phyloP scores from a whole-genome alignment of 1,284 basidiomycete genomes.

The Boletellus sp. region DNA sequence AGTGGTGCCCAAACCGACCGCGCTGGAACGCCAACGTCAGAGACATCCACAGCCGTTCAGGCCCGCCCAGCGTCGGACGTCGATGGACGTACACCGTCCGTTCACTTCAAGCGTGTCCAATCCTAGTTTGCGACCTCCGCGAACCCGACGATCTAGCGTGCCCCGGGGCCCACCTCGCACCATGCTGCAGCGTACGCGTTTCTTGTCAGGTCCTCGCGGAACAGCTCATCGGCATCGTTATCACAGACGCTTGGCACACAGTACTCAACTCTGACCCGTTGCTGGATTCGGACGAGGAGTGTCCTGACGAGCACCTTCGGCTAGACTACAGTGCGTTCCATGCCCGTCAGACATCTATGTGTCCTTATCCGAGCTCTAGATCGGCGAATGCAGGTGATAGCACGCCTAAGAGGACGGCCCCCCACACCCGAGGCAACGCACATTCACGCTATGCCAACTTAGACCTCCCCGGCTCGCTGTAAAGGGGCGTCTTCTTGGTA shows the following conservation, averaged over 20 bases:
- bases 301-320: conserved; percentile 55
- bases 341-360: conserved; percentile 15
- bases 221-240: conserved; percentile 46
- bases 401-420: conserved; percentile 47
- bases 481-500: background rate
- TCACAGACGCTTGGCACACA: conserved; percentile 63
- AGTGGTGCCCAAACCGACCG: conserved; percentile 22
- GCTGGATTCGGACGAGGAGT: conserved; percentile 69
- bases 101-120: conserved; percentile 25
- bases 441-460: conserved; percentile 10
- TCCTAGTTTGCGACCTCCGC: conserved; percentile 20
- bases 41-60: conserved; percentile 23
- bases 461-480: too few relatives aligned
- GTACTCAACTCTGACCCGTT: conserved; percentile 61
- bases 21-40: conserved; percentile 26
- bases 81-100: conserved; percentile 26
- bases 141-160: conserved; percentile 24
- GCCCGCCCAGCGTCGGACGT: conserved; percentile 27
- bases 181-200: conserved; percentile 51
- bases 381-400: conserved; percentile 56
- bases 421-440: conserved; percentile 42
- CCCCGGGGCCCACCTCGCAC: conserved; percentile 32
- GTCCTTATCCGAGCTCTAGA: conserved; percentile 34
- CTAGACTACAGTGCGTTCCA: conserved; percentile 57
- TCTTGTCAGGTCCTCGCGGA: conserved; percentile 1